Percentiles rank a stretch among this genome's conserved stretches.
Evolutionary conservation across 2,329 filamentous ascomycete species (phyloP).

Genomic region (Rutstroemia sp.): DNA sequence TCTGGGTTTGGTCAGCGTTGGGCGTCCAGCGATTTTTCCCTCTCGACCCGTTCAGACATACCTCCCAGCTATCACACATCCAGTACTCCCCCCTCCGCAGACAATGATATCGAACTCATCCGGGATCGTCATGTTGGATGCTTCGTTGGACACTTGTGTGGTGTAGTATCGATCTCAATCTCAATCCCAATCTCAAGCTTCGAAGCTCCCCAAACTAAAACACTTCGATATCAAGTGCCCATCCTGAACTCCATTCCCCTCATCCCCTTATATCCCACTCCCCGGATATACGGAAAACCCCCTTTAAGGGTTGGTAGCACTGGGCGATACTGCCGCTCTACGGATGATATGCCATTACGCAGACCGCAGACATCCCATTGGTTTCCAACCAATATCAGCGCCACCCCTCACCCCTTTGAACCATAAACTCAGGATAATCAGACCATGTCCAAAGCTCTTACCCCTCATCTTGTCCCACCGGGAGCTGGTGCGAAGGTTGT

Average conservation of each 20-base stretch:
- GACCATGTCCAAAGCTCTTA: background rate
- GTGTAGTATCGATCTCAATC: too few relatives aligned
- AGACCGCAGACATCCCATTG: background rate
- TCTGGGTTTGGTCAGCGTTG: slow-evolving; percentile 28
- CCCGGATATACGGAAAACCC: background rate
- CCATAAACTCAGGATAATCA: background rate
- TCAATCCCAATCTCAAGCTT: background rate
- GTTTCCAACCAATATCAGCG: background rate
- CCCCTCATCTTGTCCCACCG: slow-evolving; percentile 5
- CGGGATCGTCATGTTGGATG: slow-evolving; percentile 21
- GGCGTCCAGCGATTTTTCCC: background rate
- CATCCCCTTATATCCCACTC: background rate
- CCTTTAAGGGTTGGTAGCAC: background rate
- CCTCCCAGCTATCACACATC: slow-evolving; percentile 42
- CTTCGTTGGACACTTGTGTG: too few relatives aligned
- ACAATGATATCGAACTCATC: slow-evolving; percentile 45
- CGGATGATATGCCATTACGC: background rate
- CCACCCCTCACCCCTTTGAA: background rate
- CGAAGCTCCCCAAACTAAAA: background rate
- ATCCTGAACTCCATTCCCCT: background rate
- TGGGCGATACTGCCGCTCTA: background rate
- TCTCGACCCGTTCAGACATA: slow-evolving; percentile 4
- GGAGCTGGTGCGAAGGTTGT: background rate
- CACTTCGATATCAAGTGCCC: background rate
- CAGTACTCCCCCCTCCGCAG: slow-evolving; percentile 41